Evolutionary conservation across 306 rosid genomes (phyloP), one percentile per base, ranked within the genome.

Genomic region (Medicago ruthenica): DNA sequence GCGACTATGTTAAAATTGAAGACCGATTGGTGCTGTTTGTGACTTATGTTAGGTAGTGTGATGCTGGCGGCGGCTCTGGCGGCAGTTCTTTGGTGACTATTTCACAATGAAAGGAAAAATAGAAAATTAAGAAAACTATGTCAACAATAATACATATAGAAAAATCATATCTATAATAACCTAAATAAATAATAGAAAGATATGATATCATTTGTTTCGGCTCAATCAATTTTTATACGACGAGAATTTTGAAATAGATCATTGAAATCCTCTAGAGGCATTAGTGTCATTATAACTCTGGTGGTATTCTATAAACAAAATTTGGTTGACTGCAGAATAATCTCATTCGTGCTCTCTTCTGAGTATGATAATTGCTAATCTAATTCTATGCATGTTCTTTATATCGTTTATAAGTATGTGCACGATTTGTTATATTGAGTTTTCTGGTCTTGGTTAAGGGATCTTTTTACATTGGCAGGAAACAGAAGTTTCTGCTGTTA

Each of bases 401-500:
- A 27, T 51, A 18, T 60, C 66, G 40, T 66, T 83, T 66, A 18
- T 2, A n/a, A 34, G 58, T 59, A 11, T 61, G 21, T 67, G 62
- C 61, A 36, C 66, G 24, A 83, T 34, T 68, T 57, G 45, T 72
- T 4, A 63, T 22, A 39, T 17, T 11, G 40, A 62, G 21, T 80
- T 62, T 14, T 68, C 21, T 78, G 82, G 71, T 45, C 21, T n/a
- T 6, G 78, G 44, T 60, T 60, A 73, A 34, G 54, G 60, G 53
- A 64, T 79, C 81, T 60, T 64, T 57, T 81, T 42, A 7, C 31
- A 44, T 40, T 84, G 80, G 59, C 71, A 92, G 98, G 97, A 95
- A 87, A 9, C 88, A 9, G 98, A 95, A 88, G 97, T 95, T 51
- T 92, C 98, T 74, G 97, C 93, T 51, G 93, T 92, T 83, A 95